Evolutionary conservation across 352 stramenopile species (phyloP).

Genomic region (Globisporangium takayamanum): DNA sequence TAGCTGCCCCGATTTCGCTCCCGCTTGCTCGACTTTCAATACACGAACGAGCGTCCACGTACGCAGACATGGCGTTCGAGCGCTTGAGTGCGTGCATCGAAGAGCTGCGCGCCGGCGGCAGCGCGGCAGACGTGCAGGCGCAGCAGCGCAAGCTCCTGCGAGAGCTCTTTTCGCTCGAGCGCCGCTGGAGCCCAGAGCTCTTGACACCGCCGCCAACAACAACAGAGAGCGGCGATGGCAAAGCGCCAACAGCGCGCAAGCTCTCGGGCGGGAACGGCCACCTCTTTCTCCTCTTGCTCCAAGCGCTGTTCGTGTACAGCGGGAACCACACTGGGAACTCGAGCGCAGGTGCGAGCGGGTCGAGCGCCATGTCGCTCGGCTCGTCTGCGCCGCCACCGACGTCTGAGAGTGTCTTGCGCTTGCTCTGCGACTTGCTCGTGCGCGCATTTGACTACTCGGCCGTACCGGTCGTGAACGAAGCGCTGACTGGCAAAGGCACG

Average conservation of each 20-base stretch:
- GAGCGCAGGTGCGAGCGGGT: slow-evolving; percentile 16
- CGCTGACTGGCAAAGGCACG: slow-evolving; percentile 40
- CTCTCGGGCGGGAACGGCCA: slow-evolving; percentile 24
- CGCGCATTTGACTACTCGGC: slow-evolving; percentile 68
- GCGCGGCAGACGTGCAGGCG: slow-evolving; percentile 22
- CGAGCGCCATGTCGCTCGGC: slow-evolving; percentile 36
- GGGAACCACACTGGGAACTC: slow-evolving; percentile 30
- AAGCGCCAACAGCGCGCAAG: slow-evolving; percentile 4
- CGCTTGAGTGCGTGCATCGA: slow-evolving; percentile 43
- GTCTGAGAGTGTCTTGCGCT: slow-evolving; percentile 60
- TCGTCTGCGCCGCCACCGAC: slow-evolving; percentile 32
- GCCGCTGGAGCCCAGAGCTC: slow-evolving; percentile 44
- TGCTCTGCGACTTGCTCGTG: slow-evolving; percentile 71
- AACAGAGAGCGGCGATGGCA: slow-evolving; percentile 5
- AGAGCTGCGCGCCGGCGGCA: slow-evolving; percentile 29
- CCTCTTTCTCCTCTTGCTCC: slow-evolving; percentile 60
- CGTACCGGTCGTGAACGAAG: slow-evolving; percentile 46
- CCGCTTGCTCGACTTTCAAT: neutral
- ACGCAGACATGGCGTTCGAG: slow-evolving; percentile 30
- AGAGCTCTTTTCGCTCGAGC: slow-evolving; percentile 52
- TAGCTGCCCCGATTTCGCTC: neutral
- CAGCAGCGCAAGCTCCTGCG: slow-evolving; percentile 35
- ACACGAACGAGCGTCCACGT: neutral
- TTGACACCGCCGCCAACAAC: slow-evolving; percentile 11
- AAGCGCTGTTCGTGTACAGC: slow-evolving; percentile 65